Base-by-base conservation (phyloP, 768 basidiomycete species). In the Trametes cinnabarina region DNA sequence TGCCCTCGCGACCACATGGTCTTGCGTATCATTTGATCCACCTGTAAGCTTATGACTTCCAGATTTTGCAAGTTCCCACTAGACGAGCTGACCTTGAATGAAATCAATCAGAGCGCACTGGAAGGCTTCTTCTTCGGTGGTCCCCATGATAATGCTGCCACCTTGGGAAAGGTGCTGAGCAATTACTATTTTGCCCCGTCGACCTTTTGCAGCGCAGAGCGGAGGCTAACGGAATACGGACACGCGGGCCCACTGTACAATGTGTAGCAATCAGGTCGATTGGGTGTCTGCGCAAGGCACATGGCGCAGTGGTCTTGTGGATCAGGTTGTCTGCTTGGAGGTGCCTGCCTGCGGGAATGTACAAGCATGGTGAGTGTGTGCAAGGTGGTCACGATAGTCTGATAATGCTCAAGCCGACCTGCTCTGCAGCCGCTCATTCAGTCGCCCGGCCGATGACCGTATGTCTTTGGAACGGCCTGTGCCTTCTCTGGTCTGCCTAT, bases 21-120 rank as follows among this genome's bases (percentile, higher is more conserved):
- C 37, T 23, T 41, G n/a, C 28, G 47, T 40, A 61, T 61, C 60
- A 61, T 50, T 61, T 61, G 60, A 61, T 53, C 60, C 30, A 28
- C 47, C 40, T 44, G 60, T 57, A 55, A 52, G 60, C 53, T 47
- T 51, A 51, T 49, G 52, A 47, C 40, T 41, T 44, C 23, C 41
- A 34, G 8, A n/a, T n/a, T n/a, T n/a, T n/a, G n/a, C 17, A 17
- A 17, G 17, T 51, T 51, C 48, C 51, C 34, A 28, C 35, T 12
- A 22, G 34, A 44, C 49, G 19, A 14, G 41, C 56, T 57, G 56
- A 57, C 48, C 15, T 20, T 22, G 35, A 32, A 55, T 35, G 39
- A 52, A 43, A 41, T 43, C 48, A 44, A 57, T 57, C 56, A 57
- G 17, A 44, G 42, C 42, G 37, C 54, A 40, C 32, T 10, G 30